Base-by-base conservation (phyloP, 495 filamentous ascomycete species). In the Penicillium macrosclerotiorum region DNA sequence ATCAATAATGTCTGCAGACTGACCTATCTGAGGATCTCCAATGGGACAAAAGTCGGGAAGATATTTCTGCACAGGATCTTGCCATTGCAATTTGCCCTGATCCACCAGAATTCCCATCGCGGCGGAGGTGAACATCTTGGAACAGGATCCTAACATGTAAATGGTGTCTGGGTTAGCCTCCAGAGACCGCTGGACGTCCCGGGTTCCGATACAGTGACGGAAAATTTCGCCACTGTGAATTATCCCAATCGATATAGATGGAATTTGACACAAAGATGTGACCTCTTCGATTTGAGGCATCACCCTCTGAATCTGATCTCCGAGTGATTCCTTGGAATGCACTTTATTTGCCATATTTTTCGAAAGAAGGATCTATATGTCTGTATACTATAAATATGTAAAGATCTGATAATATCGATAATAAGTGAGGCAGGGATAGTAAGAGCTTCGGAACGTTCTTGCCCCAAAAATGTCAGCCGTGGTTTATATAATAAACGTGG, bases 1-100 rank as follows among this genome's bases (percentile, higher is more conserved):
- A 53, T 77, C 76, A 33, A 76, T 64, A 38, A 79, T 56, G 3
- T 67, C 74, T 0, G 71, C 57, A 42, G 71, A 32, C 34, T 55
- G 17, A 4, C 48, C 44, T 47, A 64, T 52, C 3, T 38, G 45
- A 9, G 36, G 23, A 29, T 61, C 41, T 16, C 38, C 40, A 2
- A 17, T 7, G 5, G 57, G 56, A 16, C 49, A 30, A 27, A 69
- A 68, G 0, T 55, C 37, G 5, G 61, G 56, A 18, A 67, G 8
- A 33, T 57, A 30, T 32, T 51, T 42, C 11, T 31, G 23, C 8
- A 69, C 32, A 3, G 32, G 44, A 17, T 53, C 52, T 24, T 40
- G 30, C 47, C 69, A 65, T 12, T 31, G 7, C 8, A 65, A 34
- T 17, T 49, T 51, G 3, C 45, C 44, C 25, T 69, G 57, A 5